Conservation (phyloP, 1,139 yeast species). For the Fermentozyma sake region DNA sequence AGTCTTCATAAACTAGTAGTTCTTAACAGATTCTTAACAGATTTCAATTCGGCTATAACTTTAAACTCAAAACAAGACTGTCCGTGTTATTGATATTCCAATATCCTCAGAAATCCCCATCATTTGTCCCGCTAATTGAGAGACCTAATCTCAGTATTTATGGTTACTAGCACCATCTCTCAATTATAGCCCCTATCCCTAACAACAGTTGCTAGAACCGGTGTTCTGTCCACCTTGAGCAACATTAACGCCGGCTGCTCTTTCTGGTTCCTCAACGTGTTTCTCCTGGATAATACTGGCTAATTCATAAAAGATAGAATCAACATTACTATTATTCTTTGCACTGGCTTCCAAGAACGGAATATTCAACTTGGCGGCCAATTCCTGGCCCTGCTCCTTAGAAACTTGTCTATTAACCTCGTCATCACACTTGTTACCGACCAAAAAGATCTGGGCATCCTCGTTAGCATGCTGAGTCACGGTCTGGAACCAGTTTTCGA, state of each 20-base stretch:
- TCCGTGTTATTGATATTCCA: too few species aligned
- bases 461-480: constrained; percentile 96
- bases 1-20: too few species aligned
- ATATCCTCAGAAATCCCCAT: too few species aligned
- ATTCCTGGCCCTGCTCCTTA: constrained; percentile 81
- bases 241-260: constrained; percentile 41
- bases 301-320: constrained; percentile 83
- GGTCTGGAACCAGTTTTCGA: constrained; percentile 88
- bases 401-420: constrained; percentile 72
- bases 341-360: constrained; percentile 97
- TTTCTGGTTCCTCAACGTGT: constrained; percentile 42
- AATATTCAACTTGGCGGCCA: constrained; percentile 83
- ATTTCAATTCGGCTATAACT: too few species aligned
- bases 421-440: constrained; percentile 93
- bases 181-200: too few species aligned
- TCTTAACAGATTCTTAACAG: too few species aligned
- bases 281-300: constrained; percentile 87
- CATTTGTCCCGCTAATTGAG: too few species aligned
- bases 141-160: too few species aligned
- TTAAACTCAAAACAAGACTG: too few species aligned
- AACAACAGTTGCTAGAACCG: too few species aligned
- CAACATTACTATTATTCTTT: constrained; percentile 87
- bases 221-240: too few species aligned
- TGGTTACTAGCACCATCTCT: too few species aligned
- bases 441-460: constrained; percentile 88